phyloP scores from a whole-genome alignment of 2,329 filamentous ascomycete genomes.

The Alternaria panax region DNA sequence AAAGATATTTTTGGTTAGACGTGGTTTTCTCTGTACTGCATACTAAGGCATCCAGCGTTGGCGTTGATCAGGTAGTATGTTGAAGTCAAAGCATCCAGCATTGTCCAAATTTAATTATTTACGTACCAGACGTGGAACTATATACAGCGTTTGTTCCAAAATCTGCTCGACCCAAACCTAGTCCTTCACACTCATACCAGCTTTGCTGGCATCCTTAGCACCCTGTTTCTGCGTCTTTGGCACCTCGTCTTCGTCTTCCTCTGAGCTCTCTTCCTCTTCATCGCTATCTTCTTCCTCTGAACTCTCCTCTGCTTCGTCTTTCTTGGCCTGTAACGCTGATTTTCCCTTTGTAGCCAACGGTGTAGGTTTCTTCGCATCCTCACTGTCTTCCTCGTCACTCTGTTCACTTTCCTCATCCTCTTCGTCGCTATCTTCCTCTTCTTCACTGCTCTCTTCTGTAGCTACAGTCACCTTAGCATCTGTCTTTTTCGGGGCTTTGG shows the following conservation, averaged over 20 bases:
- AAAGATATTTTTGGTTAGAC: not conserved
- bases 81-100: not conserved
- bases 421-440: conserved; percentile 3
- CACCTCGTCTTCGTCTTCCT: conserved; percentile 15
- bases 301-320: conserved; percentile 18
- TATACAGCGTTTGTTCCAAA: not conserved
- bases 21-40: not conserved
- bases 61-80: not conserved
- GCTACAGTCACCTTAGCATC: not conserved
- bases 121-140: not conserved
- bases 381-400: conserved; percentile 13
- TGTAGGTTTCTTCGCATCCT: conserved; percentile 23
- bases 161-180: conserved; percentile 11
- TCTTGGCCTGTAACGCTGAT: not conserved
- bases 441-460: not conserved
- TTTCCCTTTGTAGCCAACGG: not conserved
- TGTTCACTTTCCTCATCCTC: conserved; percentile 11
- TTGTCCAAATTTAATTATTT: not conserved
- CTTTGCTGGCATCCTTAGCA: conserved; percentile 39
- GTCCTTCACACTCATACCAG: conserved; percentile 50
- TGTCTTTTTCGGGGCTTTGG: not conserved
- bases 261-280: conserved; percentile 2
- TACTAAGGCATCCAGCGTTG: conserved; percentile 1
- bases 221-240: conserved; percentile 34
- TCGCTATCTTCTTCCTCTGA: conserved; percentile 18